Conservation (phyloP, 2,329 filamentous ascomycete species). For the Lachnellula subtilissima region DNA sequence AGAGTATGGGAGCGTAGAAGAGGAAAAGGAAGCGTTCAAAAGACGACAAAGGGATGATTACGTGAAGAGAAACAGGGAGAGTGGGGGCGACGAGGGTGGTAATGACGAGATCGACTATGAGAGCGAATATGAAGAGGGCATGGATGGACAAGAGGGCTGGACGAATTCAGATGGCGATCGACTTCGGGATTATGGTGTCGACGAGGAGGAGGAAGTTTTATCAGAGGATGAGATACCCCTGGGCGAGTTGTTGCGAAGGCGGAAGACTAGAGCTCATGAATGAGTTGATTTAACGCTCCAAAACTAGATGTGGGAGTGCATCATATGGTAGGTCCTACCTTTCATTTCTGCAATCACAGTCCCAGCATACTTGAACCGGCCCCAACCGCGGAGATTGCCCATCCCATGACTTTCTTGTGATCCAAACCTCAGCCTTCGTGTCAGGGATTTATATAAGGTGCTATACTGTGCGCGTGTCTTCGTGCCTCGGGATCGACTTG, state of each 20-base stretch:
- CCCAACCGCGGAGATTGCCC: too few relatives aligned
- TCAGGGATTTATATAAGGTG: too few relatives aligned
- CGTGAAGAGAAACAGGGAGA: conserved; percentile 31
- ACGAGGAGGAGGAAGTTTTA: conserved; percentile 62
- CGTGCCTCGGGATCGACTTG: too few relatives aligned
- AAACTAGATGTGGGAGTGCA: neutral
- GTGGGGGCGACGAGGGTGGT: conserved; percentile 26
- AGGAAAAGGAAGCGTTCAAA: conserved; percentile 43
- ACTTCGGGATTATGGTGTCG: conserved; percentile 72
- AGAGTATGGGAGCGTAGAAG: conserved; percentile 30
- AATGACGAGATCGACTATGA: conserved; percentile 28
- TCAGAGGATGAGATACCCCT: conserved; percentile 64
- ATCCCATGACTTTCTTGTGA: too few relatives aligned
- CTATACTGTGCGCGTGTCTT: too few relatives aligned
- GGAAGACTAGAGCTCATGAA: conserved; percentile 34
- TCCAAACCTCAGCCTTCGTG: too few relatives aligned
- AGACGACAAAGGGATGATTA: conserved; percentile 47
- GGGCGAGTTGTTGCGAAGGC: conserved; percentile 58
- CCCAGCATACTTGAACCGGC: too few relatives aligned
- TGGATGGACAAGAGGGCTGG: conserved; percentile 57
- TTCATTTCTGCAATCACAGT: too few relatives aligned
- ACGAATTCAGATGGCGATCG: conserved; percentile 71
- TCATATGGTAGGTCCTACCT: too few relatives aligned
- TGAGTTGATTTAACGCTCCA: neutral
- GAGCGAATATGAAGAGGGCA: conserved; percentile 28